Evolutionary conservation across 305 asterid genomes (phyloP), one percentile per base, ranked within the genome.

Genomic region (Stenogyne calaminthoides): DNA sequence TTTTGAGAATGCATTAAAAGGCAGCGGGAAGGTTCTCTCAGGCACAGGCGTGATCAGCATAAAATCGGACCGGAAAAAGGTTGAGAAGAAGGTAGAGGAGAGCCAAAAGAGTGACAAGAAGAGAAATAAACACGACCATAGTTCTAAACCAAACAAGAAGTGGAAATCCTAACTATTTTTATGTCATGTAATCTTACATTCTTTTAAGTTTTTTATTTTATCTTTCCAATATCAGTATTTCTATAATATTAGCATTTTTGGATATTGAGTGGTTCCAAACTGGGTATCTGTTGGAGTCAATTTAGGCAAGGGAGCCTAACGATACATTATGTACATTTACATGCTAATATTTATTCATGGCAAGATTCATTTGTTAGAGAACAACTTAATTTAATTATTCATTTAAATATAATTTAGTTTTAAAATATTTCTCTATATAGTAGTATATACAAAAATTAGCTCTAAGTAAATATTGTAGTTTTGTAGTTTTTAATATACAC

Each of bases 1-100:
- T 67, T 86, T 95, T 54, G 94, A 90, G 78, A 83, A 73, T 64
- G 99, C 98, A 58, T 71, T 94, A 70, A 86, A 77, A 63, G 84
- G 88, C 2, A 62, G 83, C 70, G 85, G 79, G 52, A 88, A 86
- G 81, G 75, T 81, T n/a, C 65, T 40, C 15, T 58, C 90, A 0
- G 89, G 97, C 42, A 49, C 56, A 1, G 83, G 93, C 67, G 10
- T 86, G 15, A 39, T 94, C 34, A 94, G 95, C 62, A 71, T 94
- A 25, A 94, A 94, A 77, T 91, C 97, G 2, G 76, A 67, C 32
- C 77, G 69, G 76, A 77, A 22, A 14, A 86, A 76, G 77, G 66
- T 16, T 3, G 87, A 81, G 75, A 84, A 85, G 78, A 78, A 65
- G 3, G 79, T 64, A 68, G 82, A 78, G 69, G 70, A 81, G 58